phyloP scores from a whole-genome alignment of 768 basidiomycete genomes.

The Boletus rufocinnamomeus region DNA sequence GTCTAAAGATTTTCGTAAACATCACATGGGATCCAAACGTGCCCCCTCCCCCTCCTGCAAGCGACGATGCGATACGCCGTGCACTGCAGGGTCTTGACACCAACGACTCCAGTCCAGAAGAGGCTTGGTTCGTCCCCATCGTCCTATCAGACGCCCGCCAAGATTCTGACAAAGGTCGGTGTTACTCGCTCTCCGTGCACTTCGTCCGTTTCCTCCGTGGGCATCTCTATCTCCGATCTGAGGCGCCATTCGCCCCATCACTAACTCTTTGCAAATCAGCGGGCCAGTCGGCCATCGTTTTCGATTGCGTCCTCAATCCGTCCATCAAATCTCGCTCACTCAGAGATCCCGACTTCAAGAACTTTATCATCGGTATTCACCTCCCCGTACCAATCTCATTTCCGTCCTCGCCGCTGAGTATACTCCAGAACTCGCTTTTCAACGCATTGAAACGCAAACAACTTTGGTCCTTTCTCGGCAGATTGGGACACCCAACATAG shows the following conservation, averaged over 20 bases:
- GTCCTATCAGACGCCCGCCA: constrained; percentile 63
- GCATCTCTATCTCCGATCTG: constrained; percentile 17
- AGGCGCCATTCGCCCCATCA: not conserved
- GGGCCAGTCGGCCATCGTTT: constrained; percentile 67
- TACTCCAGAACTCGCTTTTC: constrained; percentile 61
- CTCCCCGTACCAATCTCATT: not conserved
- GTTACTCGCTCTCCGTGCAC: constrained; percentile 11
- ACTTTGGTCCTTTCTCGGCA: constrained; percentile 62
- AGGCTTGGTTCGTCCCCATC: constrained; percentile 68
- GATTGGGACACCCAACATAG: constrained; percentile 74
- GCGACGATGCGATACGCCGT: constrained; percentile 56
- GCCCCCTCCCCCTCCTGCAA: constrained; percentile 65
- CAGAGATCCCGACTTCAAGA: constrained; percentile 64
- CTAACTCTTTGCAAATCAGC: constrained; percentile 43
- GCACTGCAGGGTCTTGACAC: constrained; percentile 55
- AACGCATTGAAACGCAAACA: constrained; percentile 65
- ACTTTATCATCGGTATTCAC: constrained; percentile 62
- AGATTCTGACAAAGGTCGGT: constrained; percentile 71
- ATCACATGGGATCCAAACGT: constrained; percentile 69
- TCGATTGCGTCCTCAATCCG: constrained; percentile 70
- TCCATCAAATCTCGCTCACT: constrained; percentile 59
- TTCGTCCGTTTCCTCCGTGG: constrained; percentile 8
- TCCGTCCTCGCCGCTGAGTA: constrained; percentile 15
- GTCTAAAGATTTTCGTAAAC: constrained; percentile 72
- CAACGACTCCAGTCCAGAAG: constrained; percentile 41